Base-by-base conservation (phyloP, 2,329 filamentous ascomycete genomes). In the Escovopsis sp. region DNA sequence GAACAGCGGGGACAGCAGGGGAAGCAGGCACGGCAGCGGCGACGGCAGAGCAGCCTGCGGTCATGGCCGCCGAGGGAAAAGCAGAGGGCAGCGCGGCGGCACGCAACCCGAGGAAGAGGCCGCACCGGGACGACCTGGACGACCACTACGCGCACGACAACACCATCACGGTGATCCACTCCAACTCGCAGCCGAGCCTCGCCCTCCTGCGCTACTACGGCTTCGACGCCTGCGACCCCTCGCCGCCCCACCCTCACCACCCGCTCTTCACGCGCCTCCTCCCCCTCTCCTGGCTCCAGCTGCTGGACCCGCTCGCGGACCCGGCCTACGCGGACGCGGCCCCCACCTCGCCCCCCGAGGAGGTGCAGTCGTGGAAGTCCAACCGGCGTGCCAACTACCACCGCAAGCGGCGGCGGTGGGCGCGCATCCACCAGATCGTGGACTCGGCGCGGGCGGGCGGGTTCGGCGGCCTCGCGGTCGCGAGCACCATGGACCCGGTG, bases 211-310 rank as follows among this genome's bases (percentile, higher is more conserved):
- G 83, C 53, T 92, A 94, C 64, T 96, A 93, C 60, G 75, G 76
- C 54, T 96, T 78, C 60, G 85, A 93, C 57, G 63, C 69, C 45
- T 70, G 71, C 39, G 74, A 73, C 41, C 74, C 77, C 30, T 69
- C 68, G 43, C 70, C 57, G 10, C 66, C 48, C 31, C 55, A 65
- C 36, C 64, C 70, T 12, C 64, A 74, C 17, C 90, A 96, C 52
- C 88, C 90, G 1, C 72, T 98, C 10, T 71, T 79, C 55, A 78
- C 72, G 13, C 79, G 90, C 52, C 72, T 98, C 35, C 79, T 88
- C 48, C 74, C 79, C 5, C 65, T 96, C 21, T 88, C 84, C 19
- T 98, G 88, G 87, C 71, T 98, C 2, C 88, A 96, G 57, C 72
- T 98, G 5, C 62, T 94, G 13, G 69, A 80, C 17, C 90, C 90